Evolutionary conservation across 1,284 basidiomycete species (phyloP), one percentile per base, ranked within the genome.

Genomic region (Heterobasidion parviporum): DNA sequence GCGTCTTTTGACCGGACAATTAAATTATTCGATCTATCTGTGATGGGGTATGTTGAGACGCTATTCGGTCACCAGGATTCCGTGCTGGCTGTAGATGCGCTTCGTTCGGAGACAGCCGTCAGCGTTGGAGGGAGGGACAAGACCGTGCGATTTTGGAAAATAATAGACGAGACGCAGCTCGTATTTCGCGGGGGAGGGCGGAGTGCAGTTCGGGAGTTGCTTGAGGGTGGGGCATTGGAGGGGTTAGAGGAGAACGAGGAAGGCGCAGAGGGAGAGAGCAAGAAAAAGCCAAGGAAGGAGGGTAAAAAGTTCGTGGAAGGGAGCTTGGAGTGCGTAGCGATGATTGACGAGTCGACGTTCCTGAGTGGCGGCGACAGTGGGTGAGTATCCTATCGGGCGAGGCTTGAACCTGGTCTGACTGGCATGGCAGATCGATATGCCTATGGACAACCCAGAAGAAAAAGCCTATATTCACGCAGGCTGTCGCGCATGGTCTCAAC

Each of bases 61-160:
- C 78, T 99, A 8, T 99, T 98, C 67, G 96, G 96, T 1, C 96
- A 99, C 67, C 97, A 99, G 74, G 96, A 98, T 66, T 79, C 84
- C 20, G 84, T 97, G 26, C 74, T 91, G 10, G 75, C 77, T 5
- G 68, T 99, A 1, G 91, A 94, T 60, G 79, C 91, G 1, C 79
- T 99, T 6, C 82, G 89, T 33, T 83, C 84, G 3, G 94, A 98
- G 65, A 84, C 87, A 0, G 92, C 89, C 8, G 84, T 98, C 8
- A 94, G 87, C 41, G 89, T 89, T 0, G 96, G 97, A 9, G 90
- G 87, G 1, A 76, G 94, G 32, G 96, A 99, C 74, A 89, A 94
- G 63, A 97, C 94, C 0, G 83, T 88, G 60, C 80, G 96, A 26
- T 98, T 85, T 72, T 99, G 96, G 96, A 98, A 98, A 74, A 89